Conservation (phyloP, 2,329 filamentous ascomycete genomes). For the Arachnomyces sp. region DNA sequence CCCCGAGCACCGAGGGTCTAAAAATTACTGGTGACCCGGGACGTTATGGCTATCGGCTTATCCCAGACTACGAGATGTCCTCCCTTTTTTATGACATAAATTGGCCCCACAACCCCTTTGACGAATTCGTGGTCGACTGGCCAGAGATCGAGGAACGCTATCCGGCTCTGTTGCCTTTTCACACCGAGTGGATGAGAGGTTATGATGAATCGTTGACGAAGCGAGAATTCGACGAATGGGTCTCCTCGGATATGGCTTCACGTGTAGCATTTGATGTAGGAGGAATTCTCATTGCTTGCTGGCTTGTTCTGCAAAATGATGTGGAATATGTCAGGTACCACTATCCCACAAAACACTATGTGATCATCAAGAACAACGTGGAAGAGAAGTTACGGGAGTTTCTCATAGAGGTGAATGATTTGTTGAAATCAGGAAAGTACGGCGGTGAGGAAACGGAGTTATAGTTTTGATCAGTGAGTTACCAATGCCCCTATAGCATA, state of each 20-base stretch:
- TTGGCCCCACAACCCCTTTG: conserved; percentile 2
- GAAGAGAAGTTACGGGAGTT: conserved; percentile 1
- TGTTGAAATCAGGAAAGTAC: too few species aligned
- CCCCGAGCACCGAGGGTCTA: too few species aligned
- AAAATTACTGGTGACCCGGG: too few species aligned
- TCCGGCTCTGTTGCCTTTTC: conserved; percentile 5
- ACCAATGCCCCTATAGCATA: too few species aligned
- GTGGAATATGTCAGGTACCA: conserved; percentile 5
- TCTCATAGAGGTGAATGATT: conserved; percentile 1
- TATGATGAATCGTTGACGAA: conserved; percentile 3
- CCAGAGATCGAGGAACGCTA: conserved; percentile 5
- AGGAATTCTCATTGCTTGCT: conserved; percentile 8
- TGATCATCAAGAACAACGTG: background rate
- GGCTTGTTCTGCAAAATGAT: conserved; percentile 7
- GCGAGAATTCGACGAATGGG: conserved; percentile 1
- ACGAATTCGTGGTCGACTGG: conserved; percentile 2
- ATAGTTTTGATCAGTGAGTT: too few species aligned
- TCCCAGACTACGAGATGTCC: conserved; percentile 6
- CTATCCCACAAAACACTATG: background rate
- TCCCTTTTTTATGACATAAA: conserved; percentile 4
- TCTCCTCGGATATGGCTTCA: conserved; percentile 3
- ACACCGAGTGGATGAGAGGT: conserved; percentile 3
- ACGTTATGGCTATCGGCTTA: conserved; percentile 11
- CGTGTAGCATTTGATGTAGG: conserved; percentile 5
- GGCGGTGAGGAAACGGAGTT: too few species aligned